These are phyloP conservation scores for Colletotrichum salicis DNA, from an alignment of 2,329 filamentous ascomycete genomes.

Conservation along the genomic window DNA sequence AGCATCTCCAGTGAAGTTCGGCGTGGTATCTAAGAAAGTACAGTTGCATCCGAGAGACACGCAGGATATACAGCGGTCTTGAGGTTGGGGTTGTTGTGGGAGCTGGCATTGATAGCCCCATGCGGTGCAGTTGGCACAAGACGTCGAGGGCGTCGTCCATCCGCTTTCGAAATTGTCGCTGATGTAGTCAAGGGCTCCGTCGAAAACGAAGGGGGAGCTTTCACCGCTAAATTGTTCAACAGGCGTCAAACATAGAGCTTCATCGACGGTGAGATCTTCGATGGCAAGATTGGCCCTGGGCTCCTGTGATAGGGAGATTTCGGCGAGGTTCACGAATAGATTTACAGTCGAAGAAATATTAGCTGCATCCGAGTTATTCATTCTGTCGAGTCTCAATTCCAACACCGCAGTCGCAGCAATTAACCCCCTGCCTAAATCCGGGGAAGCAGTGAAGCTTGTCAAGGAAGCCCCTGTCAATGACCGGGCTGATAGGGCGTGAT, in stretches of 20 bases:
- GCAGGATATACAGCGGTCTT: constrained; percentile 20
- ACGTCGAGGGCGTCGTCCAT: constrained; percentile 6
- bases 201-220: constrained; percentile 16
- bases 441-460: neutral
- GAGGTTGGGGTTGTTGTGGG: constrained; percentile 6
- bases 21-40: constrained; percentile 8
- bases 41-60: constrained; percentile 24
- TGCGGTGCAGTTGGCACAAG: constrained; percentile 26
- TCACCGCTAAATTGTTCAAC: constrained; percentile 19
- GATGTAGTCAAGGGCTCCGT: constrained; percentile 5
- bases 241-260: neutral
- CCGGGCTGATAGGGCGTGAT: neutral
- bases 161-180: neutral
- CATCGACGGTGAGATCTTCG: neutral
- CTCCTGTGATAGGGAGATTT: neutral
- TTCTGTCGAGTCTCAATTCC: neutral
- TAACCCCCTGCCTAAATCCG: too few species aligned
- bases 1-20: neutral
- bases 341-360: neutral
- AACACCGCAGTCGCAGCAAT: neutral
- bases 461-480: neutral
- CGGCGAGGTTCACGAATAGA: neutral
- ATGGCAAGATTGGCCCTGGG: neutral
- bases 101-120: constrained; percentile 26
- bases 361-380: neutral